Percentiles rank a stretch among this genome's conserved stretches.
Evolutionary conservation across 148 eudicot genomes (phyloP).

Genomic region (Vaccinium corymbosum): DNA sequence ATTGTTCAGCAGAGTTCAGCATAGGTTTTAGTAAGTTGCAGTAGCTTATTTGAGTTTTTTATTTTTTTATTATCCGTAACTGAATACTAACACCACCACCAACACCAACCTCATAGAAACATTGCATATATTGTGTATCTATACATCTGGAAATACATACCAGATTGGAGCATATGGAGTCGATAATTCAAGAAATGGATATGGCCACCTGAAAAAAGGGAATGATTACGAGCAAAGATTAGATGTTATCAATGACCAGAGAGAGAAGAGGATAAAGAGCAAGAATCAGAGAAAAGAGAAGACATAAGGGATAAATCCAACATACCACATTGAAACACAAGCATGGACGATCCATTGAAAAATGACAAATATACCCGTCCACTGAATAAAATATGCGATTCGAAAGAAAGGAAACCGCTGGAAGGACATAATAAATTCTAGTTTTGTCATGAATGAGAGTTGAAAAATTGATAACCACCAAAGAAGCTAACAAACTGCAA

Average conservation of each 20-base stretch:
- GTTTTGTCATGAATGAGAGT: background rate
- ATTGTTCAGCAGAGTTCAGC: background rate
- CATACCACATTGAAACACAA: constrained; percentile 60
- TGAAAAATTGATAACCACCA: background rate
- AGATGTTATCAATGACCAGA: background rate
- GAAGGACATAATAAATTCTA: background rate
- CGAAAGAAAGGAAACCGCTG: constrained; percentile 92
- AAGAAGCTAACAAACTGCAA: background rate
- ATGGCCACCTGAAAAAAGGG: constrained; percentile 71
- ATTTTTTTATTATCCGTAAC: background rate
- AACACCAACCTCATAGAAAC: background rate
- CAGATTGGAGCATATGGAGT: constrained; percentile 74
- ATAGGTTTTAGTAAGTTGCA: background rate
- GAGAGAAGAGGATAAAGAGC: background rate
- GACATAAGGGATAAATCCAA: constrained; percentile 7
- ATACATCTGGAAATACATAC: constrained; percentile 32
- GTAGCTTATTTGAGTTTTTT: background rate
- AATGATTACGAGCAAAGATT: background rate
- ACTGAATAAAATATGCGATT: constrained; percentile 68
- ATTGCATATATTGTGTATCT: constrained; percentile 18
- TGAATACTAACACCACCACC: background rate
- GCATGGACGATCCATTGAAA: constrained; percentile 86
- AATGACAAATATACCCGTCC: constrained; percentile 69
- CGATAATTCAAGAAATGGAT: constrained; percentile 74
- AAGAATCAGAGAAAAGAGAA: background rate